A percentile compares a stretch with the other conserved stretches of the same genome.
phyloP scores from a whole-genome alignment of 2,329 filamentous ascomycete species.

The Apiospora hydei region DNA sequence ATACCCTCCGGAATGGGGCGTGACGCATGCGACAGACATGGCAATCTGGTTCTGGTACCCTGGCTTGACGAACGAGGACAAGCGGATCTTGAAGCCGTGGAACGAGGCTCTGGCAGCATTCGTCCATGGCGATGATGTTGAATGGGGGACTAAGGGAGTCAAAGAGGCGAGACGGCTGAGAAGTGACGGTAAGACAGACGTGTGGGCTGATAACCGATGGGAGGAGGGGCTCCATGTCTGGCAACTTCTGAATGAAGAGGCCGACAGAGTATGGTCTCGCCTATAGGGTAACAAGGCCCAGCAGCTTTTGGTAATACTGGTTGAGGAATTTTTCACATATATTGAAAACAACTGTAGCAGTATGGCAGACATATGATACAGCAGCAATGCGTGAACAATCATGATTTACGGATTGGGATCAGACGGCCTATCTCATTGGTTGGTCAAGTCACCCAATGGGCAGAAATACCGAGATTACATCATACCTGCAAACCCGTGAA shows the following conservation, averaged over 20 bases:
- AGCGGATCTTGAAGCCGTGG: conserved; percentile 24
- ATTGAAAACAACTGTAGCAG: not conserved
- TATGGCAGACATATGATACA: too few relatives aligned
- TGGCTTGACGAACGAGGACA: conserved; percentile 26
- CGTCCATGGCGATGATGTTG: conserved; percentile 22
- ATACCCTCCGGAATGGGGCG: conserved; percentile 27
- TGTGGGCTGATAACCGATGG: conserved; percentile 24
- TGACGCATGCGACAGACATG: conserved; percentile 28
- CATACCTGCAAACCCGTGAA: not conserved
- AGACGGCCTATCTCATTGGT: not conserved
- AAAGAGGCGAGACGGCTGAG: conserved; percentile 23
- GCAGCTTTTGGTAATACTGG: too few relatives aligned
- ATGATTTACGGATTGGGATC: not conserved
- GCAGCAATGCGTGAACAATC: not conserved
- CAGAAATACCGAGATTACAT: not conserved
- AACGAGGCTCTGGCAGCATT: conserved; percentile 28
- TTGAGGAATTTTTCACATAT: too few relatives aligned
- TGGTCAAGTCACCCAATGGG: not conserved
- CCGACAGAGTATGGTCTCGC: not conserved
- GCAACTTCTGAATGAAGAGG: conserved; percentile 26
- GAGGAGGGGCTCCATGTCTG: conserved; percentile 29
- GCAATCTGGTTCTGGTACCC: conserved; percentile 30
- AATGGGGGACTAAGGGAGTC: conserved; percentile 23
- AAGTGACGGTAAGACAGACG: conserved; percentile 26
- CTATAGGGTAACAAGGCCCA: not conserved